phyloP scores from a whole-genome alignment of 768 basidiomycete genomes.

The Boletus sensibilis region DNA sequence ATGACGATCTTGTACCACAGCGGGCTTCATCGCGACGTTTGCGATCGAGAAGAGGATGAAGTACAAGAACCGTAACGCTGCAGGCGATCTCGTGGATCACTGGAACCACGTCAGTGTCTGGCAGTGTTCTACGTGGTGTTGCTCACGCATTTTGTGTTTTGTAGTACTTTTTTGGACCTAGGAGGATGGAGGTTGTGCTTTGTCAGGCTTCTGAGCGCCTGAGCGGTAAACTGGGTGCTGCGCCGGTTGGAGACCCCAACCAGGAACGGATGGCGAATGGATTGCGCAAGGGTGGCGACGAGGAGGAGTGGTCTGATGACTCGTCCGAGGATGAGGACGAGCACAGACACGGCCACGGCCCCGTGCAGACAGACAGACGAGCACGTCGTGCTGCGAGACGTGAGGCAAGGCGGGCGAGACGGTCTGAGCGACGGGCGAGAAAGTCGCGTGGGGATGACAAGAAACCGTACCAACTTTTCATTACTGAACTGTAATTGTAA shows the following conservation, averaged over 20 bases:
- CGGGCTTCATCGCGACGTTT: conserved; percentile 16
- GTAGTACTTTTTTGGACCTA: conserved; percentile 50
- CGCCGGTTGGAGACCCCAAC: conserved; percentile 19
- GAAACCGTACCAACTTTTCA: conserved; percentile 23
- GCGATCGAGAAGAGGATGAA: conserved; percentile 28
- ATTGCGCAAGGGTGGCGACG: conserved; percentile 12
- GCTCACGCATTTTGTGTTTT: background rate
- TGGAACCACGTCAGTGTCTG: conserved; percentile 48
- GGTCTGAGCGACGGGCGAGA: conserved; percentile 14
- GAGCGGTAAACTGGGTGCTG: conserved; percentile 25
- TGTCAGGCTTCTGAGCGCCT: conserved; percentile 32
- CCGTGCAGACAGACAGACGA: background rate
- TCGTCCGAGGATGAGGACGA: conserved; percentile 1
- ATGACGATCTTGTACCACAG: conserved; percentile 6
- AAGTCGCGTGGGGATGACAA: conserved; percentile 18
- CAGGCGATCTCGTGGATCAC: conserved; percentile 41
- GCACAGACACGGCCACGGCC: background rate
- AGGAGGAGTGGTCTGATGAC: background rate
- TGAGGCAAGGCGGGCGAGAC: conserved; percentile 8
- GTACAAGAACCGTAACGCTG: conserved; percentile 38
- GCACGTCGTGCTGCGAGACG: conserved; percentile 12
- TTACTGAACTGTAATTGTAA: conserved; percentile 5
- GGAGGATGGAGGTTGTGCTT: conserved; percentile 43
- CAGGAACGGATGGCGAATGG: conserved; percentile 20
- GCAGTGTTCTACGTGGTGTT: background rate